These are phyloP conservation scores for Stachybotrys elegans DNA, from an alignment of 2,329 filamentous ascomycete species.

Conservation along the genomic window DNA sequence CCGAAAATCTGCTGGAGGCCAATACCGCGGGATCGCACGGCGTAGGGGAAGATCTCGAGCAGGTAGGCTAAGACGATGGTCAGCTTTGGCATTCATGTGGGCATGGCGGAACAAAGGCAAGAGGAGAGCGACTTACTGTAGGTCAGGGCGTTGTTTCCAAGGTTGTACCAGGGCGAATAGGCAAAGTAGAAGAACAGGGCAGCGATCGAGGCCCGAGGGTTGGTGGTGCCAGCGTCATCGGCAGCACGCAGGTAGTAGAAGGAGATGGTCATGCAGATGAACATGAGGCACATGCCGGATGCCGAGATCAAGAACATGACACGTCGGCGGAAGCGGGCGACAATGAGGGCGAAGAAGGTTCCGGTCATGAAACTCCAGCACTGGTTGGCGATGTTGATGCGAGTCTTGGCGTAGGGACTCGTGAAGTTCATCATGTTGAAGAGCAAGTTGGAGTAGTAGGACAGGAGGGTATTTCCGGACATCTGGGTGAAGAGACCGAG, in stretches of 20 bases:
- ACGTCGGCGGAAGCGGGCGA: slow-evolving; percentile 41
- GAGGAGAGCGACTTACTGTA: slow-evolving; percentile 54
- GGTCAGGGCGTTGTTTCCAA: slow-evolving; percentile 62
- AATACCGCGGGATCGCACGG: slow-evolving; percentile 52
- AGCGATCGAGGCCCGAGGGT: slow-evolving; percentile 27
- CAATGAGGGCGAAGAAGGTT: slow-evolving; percentile 32
- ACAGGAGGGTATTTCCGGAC: slow-evolving; percentile 39
- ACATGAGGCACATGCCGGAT: slow-evolving; percentile 37
- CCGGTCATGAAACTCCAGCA: slow-evolving; percentile 41
- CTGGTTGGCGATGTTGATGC: slow-evolving; percentile 39
- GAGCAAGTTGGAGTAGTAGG: slow-evolving; percentile 23
- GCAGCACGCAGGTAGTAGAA: slow-evolving; percentile 33
- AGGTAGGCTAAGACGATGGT: slow-evolving; percentile 33
- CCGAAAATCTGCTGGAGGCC: slow-evolving; percentile 53
- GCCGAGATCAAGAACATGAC: slow-evolving; percentile 50
- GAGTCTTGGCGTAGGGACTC: slow-evolving; percentile 34
- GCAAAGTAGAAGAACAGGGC: slow-evolving; percentile 55
- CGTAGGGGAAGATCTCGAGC: slow-evolving; percentile 55
- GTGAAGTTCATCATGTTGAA: slow-evolving; percentile 41
- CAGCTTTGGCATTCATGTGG: no score
- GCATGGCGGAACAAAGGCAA: no score
- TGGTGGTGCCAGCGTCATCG: slow-evolving; percentile 18
- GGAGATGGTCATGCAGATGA: slow-evolving; percentile 50
- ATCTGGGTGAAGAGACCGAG: slow-evolving; percentile 50
- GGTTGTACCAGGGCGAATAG: slow-evolving; percentile 56